phyloP scores from a whole-genome alignment of 2,329 filamentous ascomycete species.

The Echinosphaeria canescens region DNA sequence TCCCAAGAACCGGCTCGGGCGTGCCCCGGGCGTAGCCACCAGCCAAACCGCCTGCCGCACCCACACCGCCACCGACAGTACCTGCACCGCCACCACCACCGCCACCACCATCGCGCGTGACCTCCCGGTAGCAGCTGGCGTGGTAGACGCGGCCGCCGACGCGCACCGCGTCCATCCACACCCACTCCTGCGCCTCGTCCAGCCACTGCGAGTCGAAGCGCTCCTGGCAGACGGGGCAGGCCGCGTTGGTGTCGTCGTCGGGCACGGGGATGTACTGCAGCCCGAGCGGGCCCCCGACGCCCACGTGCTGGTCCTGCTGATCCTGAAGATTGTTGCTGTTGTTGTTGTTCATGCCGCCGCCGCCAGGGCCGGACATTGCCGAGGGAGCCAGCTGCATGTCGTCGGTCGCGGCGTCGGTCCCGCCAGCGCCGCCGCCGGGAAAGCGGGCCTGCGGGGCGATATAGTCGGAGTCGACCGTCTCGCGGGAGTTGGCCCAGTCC shows the following conservation, averaged over 20 bases:
- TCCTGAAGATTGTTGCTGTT: conserved; percentile 13
- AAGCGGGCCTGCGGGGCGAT: conserved; percentile 10
- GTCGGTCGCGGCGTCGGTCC: neutral
- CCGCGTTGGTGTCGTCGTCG: conserved; percentile 54
- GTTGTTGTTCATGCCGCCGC: conserved; percentile 11
- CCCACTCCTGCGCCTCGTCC: conserved; percentile 86
- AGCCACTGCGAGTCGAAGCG: conserved; percentile 85
- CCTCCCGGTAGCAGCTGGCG: conserved; percentile 74
- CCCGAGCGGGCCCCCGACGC: too few species aligned
- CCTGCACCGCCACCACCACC: too few species aligned
- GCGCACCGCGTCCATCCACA: conserved; percentile 77
- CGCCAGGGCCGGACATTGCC: conserved; percentile 15
- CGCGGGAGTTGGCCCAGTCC: conserved; percentile 81
- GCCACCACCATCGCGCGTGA: too few species aligned
- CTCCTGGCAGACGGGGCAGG: conserved; percentile 90
- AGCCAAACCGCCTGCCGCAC: too few species aligned
- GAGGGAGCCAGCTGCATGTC: too few species aligned
- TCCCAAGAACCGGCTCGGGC: too few species aligned
- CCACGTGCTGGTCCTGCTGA: conserved; percentile 20
- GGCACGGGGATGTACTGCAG: conserved; percentile 67
- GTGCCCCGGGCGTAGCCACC: too few species aligned
- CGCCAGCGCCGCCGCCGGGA: conserved; percentile 13
- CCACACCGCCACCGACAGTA: too few species aligned
- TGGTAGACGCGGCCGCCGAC: conserved; percentile 71
- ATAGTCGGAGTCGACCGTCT: conserved; percentile 49